Percentiles rank a stretch among this genome's conserved stretches.
Conservation (phyloP, 2,329 filamentous ascomycete species). For the Fusarium papillatum region DNA sequence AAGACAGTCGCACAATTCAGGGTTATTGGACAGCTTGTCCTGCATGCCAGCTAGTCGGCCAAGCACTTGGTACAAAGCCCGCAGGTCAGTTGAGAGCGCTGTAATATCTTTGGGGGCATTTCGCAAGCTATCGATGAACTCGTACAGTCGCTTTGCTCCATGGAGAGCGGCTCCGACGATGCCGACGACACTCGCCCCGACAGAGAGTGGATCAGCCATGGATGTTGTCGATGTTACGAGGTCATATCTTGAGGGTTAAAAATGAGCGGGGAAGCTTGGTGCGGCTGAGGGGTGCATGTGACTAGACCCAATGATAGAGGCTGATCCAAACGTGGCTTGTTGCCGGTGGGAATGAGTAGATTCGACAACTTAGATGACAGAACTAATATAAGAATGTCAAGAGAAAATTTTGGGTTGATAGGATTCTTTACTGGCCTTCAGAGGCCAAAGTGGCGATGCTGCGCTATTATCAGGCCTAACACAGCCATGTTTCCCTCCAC, state of each 20-base stretch:
- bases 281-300: not conserved
- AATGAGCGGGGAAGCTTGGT: not conserved
- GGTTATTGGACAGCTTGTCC: not conserved
- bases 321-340: not conserved
- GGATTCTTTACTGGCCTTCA: not conserved
- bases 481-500: not conserved
- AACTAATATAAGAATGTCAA: not conserved
- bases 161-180: not conserved
- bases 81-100: not conserved
- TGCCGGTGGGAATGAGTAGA: not conserved
- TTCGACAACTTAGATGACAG: not conserved
- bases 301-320: not conserved
- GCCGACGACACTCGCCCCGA: not conserved
- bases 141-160: not conserved
- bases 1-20: not conserved
- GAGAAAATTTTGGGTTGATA: not conserved
- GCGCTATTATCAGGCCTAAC: not conserved
- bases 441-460: not conserved
- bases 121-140: not conserved
- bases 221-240: not conserved
- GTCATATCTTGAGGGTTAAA: not conserved
- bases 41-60: not conserved
- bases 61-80: not conserved
- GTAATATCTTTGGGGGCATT: not conserved
- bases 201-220: not conserved